Percentiles rank a stretch among this genome's conserved stretches.
phyloP scores from a whole-genome alignment of 139 green algal species.

The Chlorella sp. region DNA sequence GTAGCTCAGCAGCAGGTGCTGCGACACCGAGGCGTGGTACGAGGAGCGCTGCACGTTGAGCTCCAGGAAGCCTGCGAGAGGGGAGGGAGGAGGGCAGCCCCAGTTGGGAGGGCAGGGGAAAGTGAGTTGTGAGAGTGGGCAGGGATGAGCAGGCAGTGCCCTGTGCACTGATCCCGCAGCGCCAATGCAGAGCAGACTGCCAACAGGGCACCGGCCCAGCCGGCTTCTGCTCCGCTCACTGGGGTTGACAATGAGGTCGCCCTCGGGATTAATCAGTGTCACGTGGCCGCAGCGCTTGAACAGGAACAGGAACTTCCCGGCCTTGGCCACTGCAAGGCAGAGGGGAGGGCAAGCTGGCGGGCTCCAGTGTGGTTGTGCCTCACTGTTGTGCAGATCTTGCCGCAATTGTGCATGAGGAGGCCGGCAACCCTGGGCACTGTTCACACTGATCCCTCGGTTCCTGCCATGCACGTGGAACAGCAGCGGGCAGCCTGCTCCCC shows the following conservation, averaged over 20 bases:
- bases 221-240: not conserved
- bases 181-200: not conserved
- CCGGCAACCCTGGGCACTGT: no score
- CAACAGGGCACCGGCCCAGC: no score
- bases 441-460: no score
- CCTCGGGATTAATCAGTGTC: not conserved
- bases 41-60: not conserved
- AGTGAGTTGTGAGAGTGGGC: not conserved
- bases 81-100: not conserved
- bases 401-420: no score
- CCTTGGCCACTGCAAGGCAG: conserved; percentile 10
- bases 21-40: not conserved
- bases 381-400: no score
- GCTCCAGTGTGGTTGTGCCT: no score
- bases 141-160: not conserved
- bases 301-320: conserved; percentile 9
- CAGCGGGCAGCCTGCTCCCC: no score
- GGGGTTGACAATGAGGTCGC: conserved; percentile 16
- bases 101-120: not conserved
- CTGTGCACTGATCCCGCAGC: no score
- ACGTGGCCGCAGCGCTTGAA: conserved; percentile 9
- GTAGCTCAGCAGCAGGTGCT: conserved; percentile 24
- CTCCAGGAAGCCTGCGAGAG: conserved; percentile 8
- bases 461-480: no score
- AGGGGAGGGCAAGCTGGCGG: no score